Percentiles rank a stretch among this genome's conserved stretches.
Evolutionary conservation across 2,329 filamentous ascomycete genomes (phyloP).

Genomic region (Cordyceps farinosa): DNA sequence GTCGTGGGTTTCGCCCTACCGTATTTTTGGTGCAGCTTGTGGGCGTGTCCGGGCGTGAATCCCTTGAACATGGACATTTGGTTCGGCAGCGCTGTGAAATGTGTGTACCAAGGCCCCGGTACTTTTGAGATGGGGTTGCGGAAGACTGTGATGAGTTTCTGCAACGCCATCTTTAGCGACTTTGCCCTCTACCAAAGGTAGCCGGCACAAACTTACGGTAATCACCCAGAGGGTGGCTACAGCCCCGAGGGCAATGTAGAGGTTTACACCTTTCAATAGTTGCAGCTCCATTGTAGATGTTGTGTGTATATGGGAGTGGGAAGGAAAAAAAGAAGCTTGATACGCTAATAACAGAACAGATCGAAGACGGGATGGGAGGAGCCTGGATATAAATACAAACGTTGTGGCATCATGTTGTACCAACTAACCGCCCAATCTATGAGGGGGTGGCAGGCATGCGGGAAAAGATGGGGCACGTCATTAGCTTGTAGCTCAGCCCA

Average conservation of each 20-base stretch:
- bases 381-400: slow-evolving; percentile 11
- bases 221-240: slow-evolving; percentile 9
- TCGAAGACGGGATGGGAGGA: neutral
- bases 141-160: slow-evolving; percentile 13
- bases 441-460: slow-evolving; percentile 4
- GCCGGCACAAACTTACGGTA: neutral
- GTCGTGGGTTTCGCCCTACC: slow-evolving; percentile 16
- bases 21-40: slow-evolving; percentile 25
- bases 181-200: neutral
- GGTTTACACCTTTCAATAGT: slow-evolving; percentile 10
- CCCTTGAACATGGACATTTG: slow-evolving; percentile 23
- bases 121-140: slow-evolving; percentile 20
- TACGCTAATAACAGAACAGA: neutral
- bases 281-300: slow-evolving; percentile 8
- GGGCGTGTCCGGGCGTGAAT: slow-evolving; percentile 21
- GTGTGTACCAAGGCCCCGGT: slow-evolving; percentile 27
- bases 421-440: slow-evolving; percentile 7
- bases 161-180: neutral
- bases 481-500: neutral
- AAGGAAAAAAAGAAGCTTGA: neutral
- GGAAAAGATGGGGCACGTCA: slow-evolving; percentile 10
- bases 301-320: neutral
- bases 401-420: neutral
- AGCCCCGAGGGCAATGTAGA: slow-evolving; percentile 11
- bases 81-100: slow-evolving; percentile 22